Base-by-base conservation (phyloP, 345 rosid genomes). In the Bruguiera gymnorhiza region DNA sequence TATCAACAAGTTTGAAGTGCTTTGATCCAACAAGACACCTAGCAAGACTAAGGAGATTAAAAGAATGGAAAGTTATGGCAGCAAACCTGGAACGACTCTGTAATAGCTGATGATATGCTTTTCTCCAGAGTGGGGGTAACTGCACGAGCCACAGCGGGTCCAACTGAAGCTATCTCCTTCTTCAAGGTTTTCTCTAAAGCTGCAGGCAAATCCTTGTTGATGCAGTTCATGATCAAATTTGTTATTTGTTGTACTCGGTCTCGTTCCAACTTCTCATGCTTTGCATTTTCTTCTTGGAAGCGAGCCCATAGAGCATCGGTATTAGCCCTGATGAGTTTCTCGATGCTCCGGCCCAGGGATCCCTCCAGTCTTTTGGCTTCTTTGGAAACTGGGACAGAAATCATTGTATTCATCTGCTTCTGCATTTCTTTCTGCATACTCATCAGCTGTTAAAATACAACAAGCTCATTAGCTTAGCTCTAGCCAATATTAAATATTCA, bases 291-390 rank as follows among this genome's bases (percentile, higher is more conserved):
- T 80, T 90, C 96, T 70, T 86, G 96, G 71, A 93, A 76, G 23
- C 83, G 97, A 70, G 91, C 89, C 93, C 92, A 90, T 54, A 86
- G 67, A 50, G 96, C 94, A 74, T 93, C 98, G 54, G 81, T 80
- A 78, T 85, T 91, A 64, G 87, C 84, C 83, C 87, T 93, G 68
- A 77, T 59, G 59, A 83, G 83, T 83, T 83, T 93, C 83, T 93
- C 97, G 70, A 88, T 77, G 81, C 63, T 79, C 80, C 81, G 78
- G 57, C 96, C 97, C 60, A 91, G 63, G 62, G 91, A 79, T 79
- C 84, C 80, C 81, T 91, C 97, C 63, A 93, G 73, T 77, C 92
- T 85, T 85, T 77, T 89, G 61, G 91, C 83, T 83, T 93, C 98
- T 81, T 89, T 88, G 9, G 82, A 67, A 50, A 87, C 75, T 13